Conservation (phyloP, 169 alveolate genomes). For the Besnoitia besnoiti region DNA sequence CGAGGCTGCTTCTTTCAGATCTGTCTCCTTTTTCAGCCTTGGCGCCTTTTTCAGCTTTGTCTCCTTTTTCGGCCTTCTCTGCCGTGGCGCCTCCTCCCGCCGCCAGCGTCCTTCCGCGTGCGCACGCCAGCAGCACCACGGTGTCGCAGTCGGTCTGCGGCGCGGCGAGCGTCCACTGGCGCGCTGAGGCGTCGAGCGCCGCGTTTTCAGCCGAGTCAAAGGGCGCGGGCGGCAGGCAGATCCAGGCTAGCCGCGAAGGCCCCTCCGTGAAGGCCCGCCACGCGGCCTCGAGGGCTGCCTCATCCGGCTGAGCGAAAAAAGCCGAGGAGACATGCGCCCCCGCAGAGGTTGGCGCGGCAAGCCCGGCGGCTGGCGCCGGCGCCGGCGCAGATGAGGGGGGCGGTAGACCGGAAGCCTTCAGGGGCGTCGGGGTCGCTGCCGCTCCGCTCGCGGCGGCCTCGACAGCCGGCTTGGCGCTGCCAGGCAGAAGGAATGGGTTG, state of each 20-base stretch:
- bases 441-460: neutral
- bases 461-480: neutral
- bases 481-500: neutral
- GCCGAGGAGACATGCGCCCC: neutral
- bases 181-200: neutral
- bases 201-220: neutral
- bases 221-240: neutral
- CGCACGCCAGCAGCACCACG: neutral
- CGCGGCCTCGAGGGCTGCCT: neutral
- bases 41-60: neutral
- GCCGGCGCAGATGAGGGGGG: no score
- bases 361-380: no score
- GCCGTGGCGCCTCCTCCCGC: neutral
- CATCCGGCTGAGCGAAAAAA: neutral
- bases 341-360: neutral
- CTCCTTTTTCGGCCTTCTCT: neutral
- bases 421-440: no score
- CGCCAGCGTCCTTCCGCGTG: neutral
- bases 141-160: neutral
- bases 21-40: no score
- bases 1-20: no score
- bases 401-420: no score
- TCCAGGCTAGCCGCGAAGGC: neutral
- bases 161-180: slow-evolving; percentile 13
- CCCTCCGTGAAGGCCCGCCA: neutral